Percentiles rank a stretch among this genome's conserved stretches.
These are phyloP conservation scores for Colletotrichum musae DNA, from an alignment of 2,329 filamentous ascomycete species.

Conservation along the genomic window DNA sequence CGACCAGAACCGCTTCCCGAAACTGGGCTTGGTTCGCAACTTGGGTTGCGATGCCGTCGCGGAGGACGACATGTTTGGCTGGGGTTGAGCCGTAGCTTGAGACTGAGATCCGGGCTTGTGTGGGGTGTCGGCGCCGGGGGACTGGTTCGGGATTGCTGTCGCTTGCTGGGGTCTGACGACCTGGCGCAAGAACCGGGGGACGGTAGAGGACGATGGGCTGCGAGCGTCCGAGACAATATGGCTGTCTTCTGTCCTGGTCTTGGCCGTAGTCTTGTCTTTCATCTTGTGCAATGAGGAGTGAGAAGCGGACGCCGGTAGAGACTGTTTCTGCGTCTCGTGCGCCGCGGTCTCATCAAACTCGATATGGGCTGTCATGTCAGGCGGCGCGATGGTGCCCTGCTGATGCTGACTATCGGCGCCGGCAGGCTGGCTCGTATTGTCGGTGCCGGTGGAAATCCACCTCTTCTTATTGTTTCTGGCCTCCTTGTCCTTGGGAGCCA, in stretches of 20 bases:
- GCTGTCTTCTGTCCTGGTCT: conserved; percentile 2
- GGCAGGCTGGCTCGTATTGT: conserved; percentile 7
- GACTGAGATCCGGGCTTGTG: background rate
- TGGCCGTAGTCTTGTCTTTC: background rate
- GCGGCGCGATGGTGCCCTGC: background rate
- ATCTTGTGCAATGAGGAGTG: conserved; percentile 12
- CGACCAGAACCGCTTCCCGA: conserved; percentile 41
- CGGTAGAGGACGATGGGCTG: conserved; percentile 15
- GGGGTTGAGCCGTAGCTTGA: background rate
- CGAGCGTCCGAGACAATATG: conserved; percentile 16
- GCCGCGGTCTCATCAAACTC: conserved; percentile 1
- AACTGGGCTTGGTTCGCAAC: conserved; percentile 34
- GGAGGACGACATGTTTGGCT: conserved; percentile 6
- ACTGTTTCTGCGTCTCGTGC: conserved; percentile 11
- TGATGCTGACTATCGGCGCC: background rate
- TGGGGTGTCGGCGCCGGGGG: background rate
- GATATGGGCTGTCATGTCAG: background rate
- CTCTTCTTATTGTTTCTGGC: conserved; percentile 24
- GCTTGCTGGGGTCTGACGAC: conserved; percentile 11
- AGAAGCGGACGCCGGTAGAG: conserved; percentile 17
- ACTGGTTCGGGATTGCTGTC: conserved; percentile 6
- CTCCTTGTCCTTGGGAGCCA: conserved; percentile 29
- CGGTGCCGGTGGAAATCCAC: conserved; percentile 7
- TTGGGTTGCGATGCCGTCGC: conserved; percentile 19
- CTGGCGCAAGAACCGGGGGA: conserved; percentile 31